phyloP scores from a whole-genome alignment of 2,329 filamentous ascomycete genomes.

The Tolypocladium inflatum region DNA sequence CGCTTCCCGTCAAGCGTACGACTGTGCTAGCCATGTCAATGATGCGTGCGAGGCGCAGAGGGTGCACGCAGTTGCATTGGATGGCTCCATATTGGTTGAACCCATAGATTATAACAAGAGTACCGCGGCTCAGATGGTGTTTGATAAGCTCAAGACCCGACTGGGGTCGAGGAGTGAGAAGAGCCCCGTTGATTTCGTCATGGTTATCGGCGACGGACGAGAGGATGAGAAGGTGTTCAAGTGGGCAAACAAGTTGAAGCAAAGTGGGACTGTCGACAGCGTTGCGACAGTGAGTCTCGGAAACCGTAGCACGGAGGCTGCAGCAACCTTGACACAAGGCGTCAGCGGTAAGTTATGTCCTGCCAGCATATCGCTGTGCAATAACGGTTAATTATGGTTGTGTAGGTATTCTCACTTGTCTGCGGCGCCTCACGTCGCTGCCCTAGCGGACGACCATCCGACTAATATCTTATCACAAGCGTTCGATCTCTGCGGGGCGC shows the following conservation, averaged over 20 bases:
- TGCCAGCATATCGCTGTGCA: neutral
- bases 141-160: conserved; percentile 43
- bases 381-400: neutral
- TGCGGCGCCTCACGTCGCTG: conserved; percentile 28
- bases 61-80: conserved; percentile 73
- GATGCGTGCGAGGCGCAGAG: conserved; percentile 78
- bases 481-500: conserved; percentile 1
- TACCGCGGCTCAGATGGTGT: conserved; percentile 68
- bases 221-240: conserved; percentile 91
- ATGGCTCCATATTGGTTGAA: conserved; percentile 76
- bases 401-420: conserved; percentile 30
- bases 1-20: conserved; percentile 71
- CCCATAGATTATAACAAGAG: conserved; percentile 80
- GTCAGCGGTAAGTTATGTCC: conserved; percentile 60
- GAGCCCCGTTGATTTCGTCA: conserved; percentile 64
- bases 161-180: conserved; percentile 17
- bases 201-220: conserved; percentile 83
- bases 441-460: conserved; percentile 4
- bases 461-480: neutral
- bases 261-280: conserved; percentile 49
- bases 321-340: conserved; percentile 77
- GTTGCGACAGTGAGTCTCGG: conserved; percentile 83
- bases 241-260: conserved; percentile 75
- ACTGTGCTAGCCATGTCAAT: conserved; percentile 92
- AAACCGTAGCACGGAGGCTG: conserved; percentile 78